These are phyloP conservation scores for Sphaceloma murrayae DNA, from an alignment of 2,329 filamentous ascomycete species.

Conservation along the genomic window DNA sequence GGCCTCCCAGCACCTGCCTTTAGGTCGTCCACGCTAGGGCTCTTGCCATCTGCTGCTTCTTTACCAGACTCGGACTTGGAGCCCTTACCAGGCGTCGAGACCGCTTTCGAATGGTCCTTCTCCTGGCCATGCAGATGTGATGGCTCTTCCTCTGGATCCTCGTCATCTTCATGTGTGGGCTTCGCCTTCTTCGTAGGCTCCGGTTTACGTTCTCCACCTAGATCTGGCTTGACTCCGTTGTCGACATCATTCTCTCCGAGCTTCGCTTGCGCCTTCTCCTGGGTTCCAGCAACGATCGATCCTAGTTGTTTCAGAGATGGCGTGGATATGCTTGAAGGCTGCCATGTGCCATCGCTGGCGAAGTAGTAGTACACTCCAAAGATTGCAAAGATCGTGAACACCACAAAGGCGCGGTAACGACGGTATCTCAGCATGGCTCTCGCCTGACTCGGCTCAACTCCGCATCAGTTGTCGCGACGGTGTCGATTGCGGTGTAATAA, in stretches of 20 bases:
- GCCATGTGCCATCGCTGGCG: slow-evolving; percentile 15
- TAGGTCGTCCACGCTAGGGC: slow-evolving; percentile 1
- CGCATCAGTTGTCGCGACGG: background rate
- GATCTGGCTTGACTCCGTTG: slow-evolving; percentile 13
- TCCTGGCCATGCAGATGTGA: slow-evolving; percentile 10
- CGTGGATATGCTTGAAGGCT: slow-evolving; percentile 17
- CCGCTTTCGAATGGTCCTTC: slow-evolving; percentile 11
- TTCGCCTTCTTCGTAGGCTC: slow-evolving; percentile 1
- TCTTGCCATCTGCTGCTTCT: background rate
- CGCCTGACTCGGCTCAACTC: background rate
- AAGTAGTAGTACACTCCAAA: slow-evolving; percentile 47
- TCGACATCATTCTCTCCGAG: slow-evolving; percentile 6
- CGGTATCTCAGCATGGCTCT: slow-evolving; percentile 47
- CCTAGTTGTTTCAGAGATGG: slow-evolving; percentile 15
- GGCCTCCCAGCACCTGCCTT: slow-evolving; percentile 3
- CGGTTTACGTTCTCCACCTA: slow-evolving; percentile 11
- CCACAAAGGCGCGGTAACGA: slow-evolving; percentile 52
- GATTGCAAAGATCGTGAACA: slow-evolving; percentile 47
- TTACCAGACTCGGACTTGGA: slow-evolving; percentile 3
- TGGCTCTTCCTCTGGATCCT: slow-evolving; percentile 8
- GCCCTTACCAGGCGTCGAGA: slow-evolving; percentile 4
- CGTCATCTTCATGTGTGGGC: background rate
- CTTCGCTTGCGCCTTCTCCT: slow-evolving; percentile 8
- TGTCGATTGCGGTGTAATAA: background rate
- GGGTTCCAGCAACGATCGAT: slow-evolving; percentile 8